These are phyloP conservation scores for Euphorbia celastroides DNA, from an alignment of 441 rosid genomes.

Conservation along the genomic window DNA sequence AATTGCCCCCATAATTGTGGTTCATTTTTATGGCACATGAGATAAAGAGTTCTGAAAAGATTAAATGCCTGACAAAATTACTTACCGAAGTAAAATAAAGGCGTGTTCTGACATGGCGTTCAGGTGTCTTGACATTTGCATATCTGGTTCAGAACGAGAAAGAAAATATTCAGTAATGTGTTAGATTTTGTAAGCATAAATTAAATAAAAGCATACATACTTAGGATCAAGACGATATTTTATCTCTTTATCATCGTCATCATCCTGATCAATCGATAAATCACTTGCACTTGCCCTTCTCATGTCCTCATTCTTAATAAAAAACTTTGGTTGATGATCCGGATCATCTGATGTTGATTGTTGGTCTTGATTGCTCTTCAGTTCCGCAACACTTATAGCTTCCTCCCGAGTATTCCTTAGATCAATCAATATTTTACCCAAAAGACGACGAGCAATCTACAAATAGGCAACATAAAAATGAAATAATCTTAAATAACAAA, in stretches of 20 bases:
- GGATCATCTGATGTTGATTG: conserved; percentile 41
- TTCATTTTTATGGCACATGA: no score
- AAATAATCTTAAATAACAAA: neutral
- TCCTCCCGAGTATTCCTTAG: conserved; percentile 95
- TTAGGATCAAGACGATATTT: conserved; percentile 98
- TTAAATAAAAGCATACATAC: conserved; percentile 28
- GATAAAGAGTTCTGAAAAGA: neutral
- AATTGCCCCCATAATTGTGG: no score
- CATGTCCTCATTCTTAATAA: conserved; percentile 48
- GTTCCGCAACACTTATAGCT: conserved; percentile 84
- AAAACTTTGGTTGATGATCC: conserved; percentile 50
- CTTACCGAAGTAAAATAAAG: conserved; percentile 99
- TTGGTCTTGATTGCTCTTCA: conserved; percentile 76
- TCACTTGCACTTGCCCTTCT: conserved; percentile 77
- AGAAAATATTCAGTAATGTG: conserved; percentile 9
- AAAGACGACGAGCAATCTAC: conserved; percentile 91
- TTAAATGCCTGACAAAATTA: conserved; percentile 4
- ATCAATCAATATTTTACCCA: conserved; percentile 98
- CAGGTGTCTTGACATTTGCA: conserved; percentile 98
- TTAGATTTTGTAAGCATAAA: conserved; percentile 2
- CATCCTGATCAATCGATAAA: conserved; percentile 63
- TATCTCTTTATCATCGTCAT: conserved; percentile 95
- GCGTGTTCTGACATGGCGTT: conserved; percentile 97
- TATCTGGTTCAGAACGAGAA: conserved; percentile 45
- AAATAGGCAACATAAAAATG: conserved; percentile 10